Conservation (phyloP, 495 filamentous ascomycete genomes). For the Saxophila tyrrhenica region DNA sequence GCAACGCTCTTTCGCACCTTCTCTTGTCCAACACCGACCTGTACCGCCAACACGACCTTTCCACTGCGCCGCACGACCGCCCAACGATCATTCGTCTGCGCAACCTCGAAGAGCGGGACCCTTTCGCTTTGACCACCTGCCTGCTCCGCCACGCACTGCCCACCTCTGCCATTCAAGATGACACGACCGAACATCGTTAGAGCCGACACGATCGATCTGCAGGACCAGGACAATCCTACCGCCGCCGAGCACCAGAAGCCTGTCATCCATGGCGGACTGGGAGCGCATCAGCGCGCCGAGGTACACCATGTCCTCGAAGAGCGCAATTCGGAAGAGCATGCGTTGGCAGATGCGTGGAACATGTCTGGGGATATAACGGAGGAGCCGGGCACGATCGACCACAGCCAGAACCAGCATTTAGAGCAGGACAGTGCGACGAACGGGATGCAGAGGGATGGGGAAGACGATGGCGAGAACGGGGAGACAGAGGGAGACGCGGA, state of each 20-base stretch:
- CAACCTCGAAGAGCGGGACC: too few relatives aligned
- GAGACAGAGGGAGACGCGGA: conserved; percentile 72
- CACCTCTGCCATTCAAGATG: conserved; percentile 34
- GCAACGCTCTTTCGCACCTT: neutral
- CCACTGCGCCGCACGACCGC: neutral
- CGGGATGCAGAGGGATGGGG: conserved; percentile 29
- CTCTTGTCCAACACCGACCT: neutral
- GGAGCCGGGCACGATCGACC: conserved; percentile 29
- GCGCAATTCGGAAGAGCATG: conserved; percentile 49
- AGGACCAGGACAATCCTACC: conserved; percentile 68
- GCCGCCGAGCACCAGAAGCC: conserved; percentile 65
- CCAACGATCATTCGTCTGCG: too few relatives aligned
- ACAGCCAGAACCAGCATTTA: conserved; percentile 7
- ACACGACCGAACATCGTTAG: conserved; percentile 67
- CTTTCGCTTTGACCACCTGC: too few relatives aligned
- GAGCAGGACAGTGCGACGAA: conserved; percentile 13
- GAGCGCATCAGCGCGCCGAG: conserved; percentile 75
- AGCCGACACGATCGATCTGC: conserved; percentile 93
- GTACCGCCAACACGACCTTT: neutral
- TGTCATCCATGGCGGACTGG: conserved; percentile 46
- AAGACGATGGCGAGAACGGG: conserved; percentile 52
- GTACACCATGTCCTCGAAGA: conserved; percentile 71
- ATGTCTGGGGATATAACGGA: conserved; percentile 39
- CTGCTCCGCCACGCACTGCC: neutral
- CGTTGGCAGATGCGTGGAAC: conserved; percentile 37